Base-by-base conservation (phyloP, 179 eudicot species). In the Gypsophila paniculata region DNA sequence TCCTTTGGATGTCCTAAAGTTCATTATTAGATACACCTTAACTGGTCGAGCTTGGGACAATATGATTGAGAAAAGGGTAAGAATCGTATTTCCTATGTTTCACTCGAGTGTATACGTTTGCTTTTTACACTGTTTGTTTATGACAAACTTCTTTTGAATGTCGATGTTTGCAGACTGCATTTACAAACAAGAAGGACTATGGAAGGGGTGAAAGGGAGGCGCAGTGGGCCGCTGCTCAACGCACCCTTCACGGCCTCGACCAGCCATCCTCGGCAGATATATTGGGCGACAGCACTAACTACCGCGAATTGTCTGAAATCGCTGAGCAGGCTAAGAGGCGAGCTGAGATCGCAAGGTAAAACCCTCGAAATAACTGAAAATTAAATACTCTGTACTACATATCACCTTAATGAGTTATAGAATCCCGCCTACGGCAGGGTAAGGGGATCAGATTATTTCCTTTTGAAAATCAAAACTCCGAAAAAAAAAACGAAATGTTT, bases 261-360 rank as follows among this genome's bases (percentile, higher is more conserved):
- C 78, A 90, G 8, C 86, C 88, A 42, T 78, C 80, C 1, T 10
- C 81, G 6, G 15, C 82, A 1, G 89, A 81, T 1, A 64, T 86
- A 19, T 81, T 89, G 46, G 77, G 75, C 13, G 96, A 90, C 70
- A 90, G 85, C 70, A 87, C 67, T 66, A 85, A 69, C 80, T 90
- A 90, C 81, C 73, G 89, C 0, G 97, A 91, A 73, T 70, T 90
- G 75, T 80, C 91, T 48, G 97, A 91, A 73, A 84, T 90, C 2
- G 96, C 97, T 46, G 97, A 91, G 69, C 97, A 91, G 70, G 97
- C 96, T 44, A 90, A 84, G 81, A 84, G 82, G 73, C 96, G 97
- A 2, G 97, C 97, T 62, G 97, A 91, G 82, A 86, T 91, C 39
- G 97, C 97, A 53, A 85, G 96, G 96, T 87, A 81, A 71, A 68